Evolutionary conservation across 257 asterid species (phyloP).

Genomic region (Capsicum chinense): DNA sequence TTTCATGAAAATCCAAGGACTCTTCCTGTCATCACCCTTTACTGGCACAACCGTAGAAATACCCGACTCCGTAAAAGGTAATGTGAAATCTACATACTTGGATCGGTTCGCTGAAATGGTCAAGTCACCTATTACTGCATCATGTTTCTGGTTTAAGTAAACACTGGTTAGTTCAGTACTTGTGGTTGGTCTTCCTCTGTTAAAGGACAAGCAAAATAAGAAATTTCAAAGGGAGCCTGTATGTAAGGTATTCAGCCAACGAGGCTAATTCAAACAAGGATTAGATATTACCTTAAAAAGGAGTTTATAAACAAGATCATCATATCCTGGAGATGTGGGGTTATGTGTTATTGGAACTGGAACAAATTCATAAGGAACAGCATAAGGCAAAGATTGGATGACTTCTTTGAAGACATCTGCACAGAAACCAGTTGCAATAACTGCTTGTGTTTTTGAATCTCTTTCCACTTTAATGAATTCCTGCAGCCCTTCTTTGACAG

Average conservation of each 20-base stretch:
- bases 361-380: constrained; percentile 40
- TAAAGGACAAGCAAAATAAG: neutral
- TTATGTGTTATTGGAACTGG: constrained; percentile 30
- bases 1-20: constrained; percentile 57
- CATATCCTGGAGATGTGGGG: constrained; percentile 34
- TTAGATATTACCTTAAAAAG: constrained; percentile 35
- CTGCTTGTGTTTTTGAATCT: constrained; percentile 35
- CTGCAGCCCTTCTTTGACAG: constrained; percentile 39
- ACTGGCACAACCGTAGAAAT: constrained; percentile 40
- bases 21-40: constrained; percentile 23
- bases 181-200: constrained; percentile 8
- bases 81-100: constrained; percentile 47
- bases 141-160: constrained; percentile 35
- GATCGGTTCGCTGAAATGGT: constrained; percentile 49
- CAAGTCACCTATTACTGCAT: constrained; percentile 54
- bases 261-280: neutral
- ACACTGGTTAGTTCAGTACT: neutral
- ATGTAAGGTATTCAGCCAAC: neutral
- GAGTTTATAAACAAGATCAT: constrained; percentile 39
- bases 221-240: neutral
- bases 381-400: constrained; percentile 37
- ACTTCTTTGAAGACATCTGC: constrained; percentile 49
- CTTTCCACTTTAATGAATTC: constrained; percentile 43
- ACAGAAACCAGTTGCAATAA: constrained; percentile 39
- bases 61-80: constrained; percentile 51